These are phyloP conservation scores for Candida jianshihensis DNA, from an alignment of 805 yeast species.

Conservation along the genomic window DNA sequence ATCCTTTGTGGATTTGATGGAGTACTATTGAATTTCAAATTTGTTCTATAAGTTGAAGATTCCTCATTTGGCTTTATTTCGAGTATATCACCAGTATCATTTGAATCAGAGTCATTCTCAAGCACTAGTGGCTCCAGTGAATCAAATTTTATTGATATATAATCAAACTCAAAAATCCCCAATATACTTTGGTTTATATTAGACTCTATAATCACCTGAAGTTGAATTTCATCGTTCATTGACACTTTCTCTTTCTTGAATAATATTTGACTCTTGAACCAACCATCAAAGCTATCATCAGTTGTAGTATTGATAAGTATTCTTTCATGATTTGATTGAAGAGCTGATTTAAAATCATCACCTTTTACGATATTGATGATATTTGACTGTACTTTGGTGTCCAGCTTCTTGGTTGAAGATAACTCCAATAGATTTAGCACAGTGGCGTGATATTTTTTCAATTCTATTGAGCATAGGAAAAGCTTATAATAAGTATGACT, in stretches of 20 bases:
- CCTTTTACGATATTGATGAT: constrained; percentile 2
- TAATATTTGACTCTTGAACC: constrained; percentile 18
- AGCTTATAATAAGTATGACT: constrained; percentile 29
- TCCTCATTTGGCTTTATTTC: too few species aligned
- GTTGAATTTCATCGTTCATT: constrained; percentile 8
- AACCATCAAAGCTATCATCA: constrained; percentile 17
- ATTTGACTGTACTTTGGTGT: background rate
- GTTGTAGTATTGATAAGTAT: constrained; percentile 19
- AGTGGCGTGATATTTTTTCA: constrained; percentile 27
- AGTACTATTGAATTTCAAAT: constrained; percentile 9
- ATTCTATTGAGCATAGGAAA: constrained; percentile 29
- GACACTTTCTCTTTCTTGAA: constrained; percentile 16
- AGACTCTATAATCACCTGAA: constrained; percentile 28
- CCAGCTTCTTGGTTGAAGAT: constrained; percentile 15
- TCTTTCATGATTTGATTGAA: constrained; percentile 5
- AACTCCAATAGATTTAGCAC: constrained; percentile 28
- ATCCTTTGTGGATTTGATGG: constrained; percentile 8
- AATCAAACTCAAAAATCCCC: constrained; percentile 4
- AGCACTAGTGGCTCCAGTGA: background rate
- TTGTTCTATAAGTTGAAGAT: constrained; percentile 3
- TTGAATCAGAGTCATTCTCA: constrained; percentile 4
- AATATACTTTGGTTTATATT: constrained; percentile 16
- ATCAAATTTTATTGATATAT: constrained; percentile 7
- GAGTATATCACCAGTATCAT: background rate
- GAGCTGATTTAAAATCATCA: constrained; percentile 2